Base-by-base conservation (phyloP, 2,329 filamentous ascomycete genomes). In the Diaporthe destruens region DNA sequence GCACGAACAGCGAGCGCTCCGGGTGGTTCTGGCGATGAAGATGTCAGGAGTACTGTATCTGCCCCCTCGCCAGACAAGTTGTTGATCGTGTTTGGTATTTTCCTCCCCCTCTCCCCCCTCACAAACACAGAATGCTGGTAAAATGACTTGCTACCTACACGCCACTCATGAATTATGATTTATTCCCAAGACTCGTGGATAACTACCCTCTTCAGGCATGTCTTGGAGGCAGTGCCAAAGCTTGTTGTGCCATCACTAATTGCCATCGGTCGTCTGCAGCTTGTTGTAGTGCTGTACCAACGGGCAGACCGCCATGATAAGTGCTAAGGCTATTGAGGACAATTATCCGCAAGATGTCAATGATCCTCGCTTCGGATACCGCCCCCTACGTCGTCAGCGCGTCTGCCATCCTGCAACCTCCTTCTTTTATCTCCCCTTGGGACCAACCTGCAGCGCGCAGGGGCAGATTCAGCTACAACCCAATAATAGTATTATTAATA, bases 21-120 rank as follows among this genome's bases (percentile, higher is more conserved):
- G 61, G 61, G 32, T 66, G 61, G 61, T 66, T 66, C 47, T 66
- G 61, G 61, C 61, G 61, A 16, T 66, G 47, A 66, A 47, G 9
- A 36, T 11, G n/a, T 3, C 57, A 14, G 9, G 1, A 53, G 61
- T 16, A 9, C 16, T 2, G n/a, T 25, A n/a, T 42, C 16, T 18
- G 12, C 39, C 16, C 14, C 12, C 7, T 12, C 12, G 11, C 9
- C n/a, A 39, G 7, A 11, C 25, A 18, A n/a, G 25, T 3, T 23
- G 61, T 20, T 51, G 61, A 11, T 39, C 25, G 20, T 23, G 51
- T 51, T n/a, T 61, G 39, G 57, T 29, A 20, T 39, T 16, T 36
- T 23, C 56, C 59, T 20, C 6, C 23, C 47, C 20, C 59, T 20
- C 6, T 36, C 47, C 20, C 61, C 61, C 61, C 61, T 66, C 47